phyloP scores from a whole-genome alignment of 2,329 filamentous ascomycete genomes.

The Nemania bipapillata region DNA sequence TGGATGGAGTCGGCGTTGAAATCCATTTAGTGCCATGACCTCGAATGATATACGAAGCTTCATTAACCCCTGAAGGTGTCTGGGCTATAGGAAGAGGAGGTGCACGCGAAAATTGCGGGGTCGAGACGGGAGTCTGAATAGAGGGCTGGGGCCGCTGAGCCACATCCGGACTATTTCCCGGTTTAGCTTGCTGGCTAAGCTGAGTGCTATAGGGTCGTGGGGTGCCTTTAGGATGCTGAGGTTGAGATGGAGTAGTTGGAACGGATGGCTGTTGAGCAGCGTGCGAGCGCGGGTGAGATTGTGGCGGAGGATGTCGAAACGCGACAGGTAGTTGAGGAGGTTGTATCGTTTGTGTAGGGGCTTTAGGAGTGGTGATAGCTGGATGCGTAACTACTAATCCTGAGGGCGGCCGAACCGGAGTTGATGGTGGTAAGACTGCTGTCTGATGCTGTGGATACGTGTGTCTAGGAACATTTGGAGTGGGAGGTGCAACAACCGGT shows the following conservation, averaged over 20 bases:
- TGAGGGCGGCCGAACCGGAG: constrained; percentile 44
- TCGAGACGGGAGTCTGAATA: constrained; percentile 41
- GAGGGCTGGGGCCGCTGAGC: constrained; percentile 42
- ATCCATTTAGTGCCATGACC: constrained; percentile 69
- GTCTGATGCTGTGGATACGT: constrained; percentile 41
- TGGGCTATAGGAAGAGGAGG: constrained; percentile 40
- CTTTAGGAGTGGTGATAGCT: constrained; percentile 35
- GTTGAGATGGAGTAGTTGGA: constrained; percentile 44
- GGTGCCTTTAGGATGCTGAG: constrained; percentile 37
- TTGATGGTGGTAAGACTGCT: constrained; percentile 37
- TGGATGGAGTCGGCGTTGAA: constrained; percentile 66
- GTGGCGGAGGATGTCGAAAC: constrained; percentile 38
- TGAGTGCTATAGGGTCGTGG: constrained; percentile 45
- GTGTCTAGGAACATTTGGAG: constrained; percentile 40
- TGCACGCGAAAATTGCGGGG: constrained; percentile 37
- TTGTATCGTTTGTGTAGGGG: constrained; percentile 39
- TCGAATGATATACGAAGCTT: constrained; percentile 48
- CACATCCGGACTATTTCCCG: constrained; percentile 30
- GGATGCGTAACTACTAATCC: constrained; percentile 40
- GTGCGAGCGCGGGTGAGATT: constrained; percentile 26
- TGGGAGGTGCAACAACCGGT: constrained; percentile 45
- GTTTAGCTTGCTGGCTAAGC: constrained; percentile 47
- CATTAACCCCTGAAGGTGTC: constrained; percentile 41
- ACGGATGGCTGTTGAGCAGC: constrained; percentile 38
- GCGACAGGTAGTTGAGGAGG: constrained; percentile 41